Evolutionary conservation across 768 basidiomycete genomes (phyloP), one percentile per base, ranked within the genome.

Genomic region (Lactarius tabidus): DNA sequence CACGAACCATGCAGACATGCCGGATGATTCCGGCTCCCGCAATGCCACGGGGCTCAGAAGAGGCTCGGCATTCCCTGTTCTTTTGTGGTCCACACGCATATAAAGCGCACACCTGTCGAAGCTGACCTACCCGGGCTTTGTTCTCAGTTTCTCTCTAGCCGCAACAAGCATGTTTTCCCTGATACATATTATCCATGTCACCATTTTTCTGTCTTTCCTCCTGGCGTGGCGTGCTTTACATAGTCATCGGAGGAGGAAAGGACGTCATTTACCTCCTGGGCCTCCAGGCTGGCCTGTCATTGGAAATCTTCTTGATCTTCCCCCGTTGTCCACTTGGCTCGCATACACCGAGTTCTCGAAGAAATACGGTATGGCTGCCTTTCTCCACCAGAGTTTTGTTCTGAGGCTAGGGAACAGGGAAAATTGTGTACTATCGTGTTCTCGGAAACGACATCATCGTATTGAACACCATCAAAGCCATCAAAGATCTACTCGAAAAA

Each of bases 401-500:
- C 39, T 39, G 39, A 39, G 39, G 17, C 39, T 1, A 18, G 39
- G 14, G 31, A 3, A 8, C 15, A 52, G 61, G 28, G 33, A 18
- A 60, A 15, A 31, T 31, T 20, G 10, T 66, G n/a, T 41, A 48
- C 63, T 62, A 79, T 43, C 72, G 72, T 43, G 62, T 83, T 35
- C 71, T 86, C 26, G 78, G 80, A 28, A 80, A 79, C 60, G 77
- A 79, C 10, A 78, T 83, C 71, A 67, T 86, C 59, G 73, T 87
- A 59, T 72, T 86, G 45, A 84, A 80, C 70, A 78, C 78, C 62
- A 64, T 75, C 65, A 75, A 78, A 66, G 79, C 77, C 3, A 76
- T 79, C 39, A 75, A 76, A 12, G 83, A 81, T 63, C 72, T 87
- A 31, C 75, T 87, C 31, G 84, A 85, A 45, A 84, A 79, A 70